Conservation (phyloP, 768 basidiomycete genomes). For the Termitomyces sp. region DNA sequence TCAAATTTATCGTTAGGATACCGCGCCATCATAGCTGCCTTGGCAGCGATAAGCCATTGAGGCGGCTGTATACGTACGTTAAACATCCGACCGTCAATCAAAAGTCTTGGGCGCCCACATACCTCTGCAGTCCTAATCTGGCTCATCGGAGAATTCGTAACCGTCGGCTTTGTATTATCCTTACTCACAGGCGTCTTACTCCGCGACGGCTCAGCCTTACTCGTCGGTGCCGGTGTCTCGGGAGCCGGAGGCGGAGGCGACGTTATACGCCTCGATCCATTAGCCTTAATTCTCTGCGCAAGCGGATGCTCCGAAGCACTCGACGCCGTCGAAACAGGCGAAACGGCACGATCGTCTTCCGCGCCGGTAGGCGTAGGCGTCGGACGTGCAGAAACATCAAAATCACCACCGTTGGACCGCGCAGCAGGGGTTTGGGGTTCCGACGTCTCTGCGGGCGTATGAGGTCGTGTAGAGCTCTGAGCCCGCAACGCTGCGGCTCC, state of each 20-base stretch:
- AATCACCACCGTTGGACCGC: constrained; percentile 20
- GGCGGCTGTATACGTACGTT: constrained; percentile 41
- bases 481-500: constrained; percentile 47
- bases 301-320: constrained; percentile 73
- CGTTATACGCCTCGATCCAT: constrained; percentile 9
- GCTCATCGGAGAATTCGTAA: constrained; percentile 22
- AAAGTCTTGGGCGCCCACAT: no score
- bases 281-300: constrained; percentile 45
- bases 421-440: constrained; percentile 61
- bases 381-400: constrained; percentile 24
- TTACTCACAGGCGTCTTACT: constrained; percentile 1
- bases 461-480: constrained; percentile 34
- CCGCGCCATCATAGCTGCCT: constrained; percentile 18
- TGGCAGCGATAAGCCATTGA: constrained; percentile 66
- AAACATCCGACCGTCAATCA: neutral
- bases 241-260: constrained; percentile 15
- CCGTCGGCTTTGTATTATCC: neutral
- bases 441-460: constrained; percentile 36
- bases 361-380: constrained; percentile 28
- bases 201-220: constrained; percentile 15
- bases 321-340: constrained; percentile 70
- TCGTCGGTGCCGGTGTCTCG: constrained; percentile 12
- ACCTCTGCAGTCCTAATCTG: constrained; percentile 23
- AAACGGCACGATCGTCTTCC: constrained; percentile 55
- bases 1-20: no score